Evolutionary conservation across 176 grass and related monocot species (phyloP).

Genomic region (Secale cereale): DNA sequence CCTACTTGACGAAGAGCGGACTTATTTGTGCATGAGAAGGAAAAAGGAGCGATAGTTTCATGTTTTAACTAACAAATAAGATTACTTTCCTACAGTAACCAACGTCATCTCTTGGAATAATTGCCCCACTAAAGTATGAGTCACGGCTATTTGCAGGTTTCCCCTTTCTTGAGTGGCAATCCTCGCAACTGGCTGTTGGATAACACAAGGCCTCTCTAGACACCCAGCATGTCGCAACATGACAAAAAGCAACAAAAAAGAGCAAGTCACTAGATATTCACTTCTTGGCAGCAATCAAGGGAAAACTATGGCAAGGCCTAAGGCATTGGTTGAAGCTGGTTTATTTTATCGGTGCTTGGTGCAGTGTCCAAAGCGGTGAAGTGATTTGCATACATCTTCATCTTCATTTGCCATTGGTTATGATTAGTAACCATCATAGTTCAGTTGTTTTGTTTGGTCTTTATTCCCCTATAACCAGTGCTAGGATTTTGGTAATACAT

Average conservation of each 20-base stretch:
- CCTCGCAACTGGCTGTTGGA: constrained; percentile 78
- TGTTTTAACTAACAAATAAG: not conserved
- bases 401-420: not conserved
- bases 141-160: constrained; percentile 54
- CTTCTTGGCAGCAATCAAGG: not conserved
- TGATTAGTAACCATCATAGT: not conserved
- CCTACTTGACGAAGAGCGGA: not conserved
- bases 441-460: not conserved
- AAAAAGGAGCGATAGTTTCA: not conserved
- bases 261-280: not conserved
- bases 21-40: not conserved
- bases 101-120: not conserved
- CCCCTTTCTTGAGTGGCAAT: constrained; percentile 54
- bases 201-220: constrained; percentile 64
- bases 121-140: not conserved
- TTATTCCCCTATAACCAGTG: not conserved
- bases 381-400: not conserved
- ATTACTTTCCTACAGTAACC: not conserved
- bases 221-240: not conserved
- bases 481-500: not conserved
- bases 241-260: not conserved
- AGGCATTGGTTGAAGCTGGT: not conserved
- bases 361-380: not conserved
- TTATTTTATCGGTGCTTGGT: constrained; percentile 1
- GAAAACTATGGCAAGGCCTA: not conserved